These are phyloP conservation scores for Glonium stellatum DNA, from an alignment of 495 filamentous ascomycete species.

Conservation along the genomic window DNA sequence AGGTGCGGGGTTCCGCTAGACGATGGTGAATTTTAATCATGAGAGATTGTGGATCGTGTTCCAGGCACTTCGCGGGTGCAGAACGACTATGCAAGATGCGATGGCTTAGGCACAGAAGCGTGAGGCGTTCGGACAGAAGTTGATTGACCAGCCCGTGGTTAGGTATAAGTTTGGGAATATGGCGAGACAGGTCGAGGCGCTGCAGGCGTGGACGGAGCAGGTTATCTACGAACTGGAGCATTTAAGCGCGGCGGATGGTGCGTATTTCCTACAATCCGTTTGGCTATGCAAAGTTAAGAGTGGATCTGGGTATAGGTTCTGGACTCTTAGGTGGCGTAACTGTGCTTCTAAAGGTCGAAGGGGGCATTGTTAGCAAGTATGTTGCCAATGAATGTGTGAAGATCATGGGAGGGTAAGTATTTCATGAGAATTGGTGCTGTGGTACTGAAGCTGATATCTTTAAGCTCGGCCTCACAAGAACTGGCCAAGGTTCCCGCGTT, in stretches of 20 bases:
- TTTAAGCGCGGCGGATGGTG: slow-evolving; percentile 22
- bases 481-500: slow-evolving; percentile 16
- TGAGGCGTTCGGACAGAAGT: slow-evolving; percentile 23
- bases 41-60: slow-evolving; percentile 27
- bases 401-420: slow-evolving; percentile 25
- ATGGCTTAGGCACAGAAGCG: slow-evolving; percentile 27
- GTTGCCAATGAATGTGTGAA: slow-evolving; percentile 26
- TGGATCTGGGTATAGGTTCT: neutral
- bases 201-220: slow-evolving; percentile 29
- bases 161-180: slow-evolving; percentile 25
- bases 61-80: slow-evolving; percentile 19
- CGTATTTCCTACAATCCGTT: neutral
- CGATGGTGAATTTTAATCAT: slow-evolving; percentile 33
- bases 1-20: slow-evolving; percentile 24
- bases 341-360: slow-evolving; percentile 22
- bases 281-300: neutral
- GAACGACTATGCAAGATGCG: slow-evolving; percentile 19
- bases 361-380: slow-evolving; percentile 20
- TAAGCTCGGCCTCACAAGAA: slow-evolving; percentile 17
- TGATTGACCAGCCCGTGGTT: slow-evolving; percentile 29
- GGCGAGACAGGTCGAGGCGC: slow-evolving; percentile 22
- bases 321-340: slow-evolving; percentile 18
- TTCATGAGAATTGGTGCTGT: neutral
- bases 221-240: slow-evolving; percentile 26
- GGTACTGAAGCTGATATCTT: neutral